Conservation (phyloP, 208 protist species). For the Acanthamoeba sp. region DNA sequence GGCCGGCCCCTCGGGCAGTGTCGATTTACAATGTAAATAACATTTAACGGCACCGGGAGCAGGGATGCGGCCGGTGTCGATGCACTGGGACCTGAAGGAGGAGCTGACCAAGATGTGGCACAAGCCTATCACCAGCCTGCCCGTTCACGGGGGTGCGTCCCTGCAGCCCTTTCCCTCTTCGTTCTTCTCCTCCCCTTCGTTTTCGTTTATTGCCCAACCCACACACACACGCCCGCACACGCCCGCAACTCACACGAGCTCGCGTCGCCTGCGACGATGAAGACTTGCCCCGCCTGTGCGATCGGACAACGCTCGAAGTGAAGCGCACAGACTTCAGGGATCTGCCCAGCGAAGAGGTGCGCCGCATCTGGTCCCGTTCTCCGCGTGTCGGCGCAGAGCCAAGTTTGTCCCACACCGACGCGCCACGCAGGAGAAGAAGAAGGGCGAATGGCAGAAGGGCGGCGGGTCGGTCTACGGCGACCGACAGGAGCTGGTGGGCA, state of each 20-base stretch:
- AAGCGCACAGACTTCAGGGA: slow-evolving; percentile 31
- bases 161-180: neutral
- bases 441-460: neutral
- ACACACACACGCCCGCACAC: neutral
- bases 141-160: slow-evolving; percentile 1
- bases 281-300: slow-evolving; percentile 44
- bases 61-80: slow-evolving; percentile 22
- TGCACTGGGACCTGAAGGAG: slow-evolving; percentile 57
- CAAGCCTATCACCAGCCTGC: slow-evolving; percentile 10
- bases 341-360: slow-evolving; percentile 50
- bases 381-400: neutral
- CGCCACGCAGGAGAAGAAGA: slow-evolving; percentile 31
- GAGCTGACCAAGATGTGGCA: slow-evolving; percentile 56
- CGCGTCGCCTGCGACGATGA: neutral
- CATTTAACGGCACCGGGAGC: neutral
- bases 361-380: neutral
- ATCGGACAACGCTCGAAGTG: slow-evolving; percentile 28
- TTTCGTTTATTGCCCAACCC: neutral
- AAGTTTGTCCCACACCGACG: too few relatives aligned
- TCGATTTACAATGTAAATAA: neutral
- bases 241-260: neutral
- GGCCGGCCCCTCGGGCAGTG: too few relatives aligned
- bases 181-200: neutral
- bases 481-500: slow-evolving; percentile 2
- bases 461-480: neutral